Conservation (phyloP, 192 early-diverging fungal genomes). For the Coemansia umbellata region DNA sequence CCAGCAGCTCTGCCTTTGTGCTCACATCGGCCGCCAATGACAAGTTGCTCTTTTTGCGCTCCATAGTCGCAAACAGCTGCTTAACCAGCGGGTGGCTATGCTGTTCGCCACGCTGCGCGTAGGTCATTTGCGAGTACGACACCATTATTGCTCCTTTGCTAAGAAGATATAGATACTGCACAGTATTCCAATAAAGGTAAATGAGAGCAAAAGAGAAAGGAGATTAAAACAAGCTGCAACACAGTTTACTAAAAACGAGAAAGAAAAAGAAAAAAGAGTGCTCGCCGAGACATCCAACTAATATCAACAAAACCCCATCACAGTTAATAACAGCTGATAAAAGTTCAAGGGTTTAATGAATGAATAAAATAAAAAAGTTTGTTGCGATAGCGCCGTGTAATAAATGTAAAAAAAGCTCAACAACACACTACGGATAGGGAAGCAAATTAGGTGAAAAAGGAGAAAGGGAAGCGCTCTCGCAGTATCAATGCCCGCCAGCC, state of each 20-base stretch:
- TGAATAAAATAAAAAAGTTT: background rate
- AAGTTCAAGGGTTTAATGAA: too few relatives aligned
- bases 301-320: too few relatives aligned
- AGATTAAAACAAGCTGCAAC: background rate
- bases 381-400: background rate
- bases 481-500: conserved; percentile 4
- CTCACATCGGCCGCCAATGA: conserved; percentile 89
- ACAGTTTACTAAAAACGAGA: too few relatives aligned
- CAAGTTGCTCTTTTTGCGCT: conserved; percentile 86
- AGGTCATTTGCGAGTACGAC: conserved; percentile 50
- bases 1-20: conserved; percentile 81
- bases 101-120: conserved; percentile 62
- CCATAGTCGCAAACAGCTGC: conserved; percentile 76
- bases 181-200: background rate
- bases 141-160: conserved; percentile 10
- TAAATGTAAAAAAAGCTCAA: background rate
- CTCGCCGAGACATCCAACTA: background rate
- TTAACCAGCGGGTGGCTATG: conserved; percentile 75
- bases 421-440: background rate
- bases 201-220: background rate
- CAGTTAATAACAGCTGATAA: too few relatives aligned
- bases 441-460: background rate
- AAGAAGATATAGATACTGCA: background rate
- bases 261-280: conserved; percentile 4
- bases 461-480: conserved; percentile 8